These are phyloP conservation scores for Phaeophleospora eucalypticola DNA, from an alignment of 2,329 filamentous ascomycete genomes.

Conservation along the genomic window DNA sequence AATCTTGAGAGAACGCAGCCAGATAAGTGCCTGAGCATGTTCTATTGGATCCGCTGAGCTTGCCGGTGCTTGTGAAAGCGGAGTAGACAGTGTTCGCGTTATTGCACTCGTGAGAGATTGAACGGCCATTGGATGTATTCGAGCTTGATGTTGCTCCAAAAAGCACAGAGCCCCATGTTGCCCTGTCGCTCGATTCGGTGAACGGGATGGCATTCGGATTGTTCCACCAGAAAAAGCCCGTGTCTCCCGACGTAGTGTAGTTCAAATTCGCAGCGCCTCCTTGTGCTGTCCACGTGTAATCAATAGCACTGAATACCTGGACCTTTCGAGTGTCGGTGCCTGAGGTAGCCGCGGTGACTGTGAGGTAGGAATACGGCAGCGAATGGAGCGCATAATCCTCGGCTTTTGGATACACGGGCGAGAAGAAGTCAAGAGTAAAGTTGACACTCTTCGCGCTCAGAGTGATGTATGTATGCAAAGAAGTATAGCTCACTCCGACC, in stretches of 20 bases:
- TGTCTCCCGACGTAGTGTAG: slow-evolving; percentile 13
- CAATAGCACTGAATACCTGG: slow-evolving; percentile 35
- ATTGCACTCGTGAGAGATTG: slow-evolving; percentile 9
- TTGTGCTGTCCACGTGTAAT: slow-evolving; percentile 35
- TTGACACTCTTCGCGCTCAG: slow-evolving; percentile 25
- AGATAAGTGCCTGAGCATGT: slow-evolving; percentile 14
- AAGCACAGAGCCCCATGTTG: slow-evolving; percentile 24
- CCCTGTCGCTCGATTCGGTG: slow-evolving; percentile 23
- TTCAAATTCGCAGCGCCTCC: slow-evolving; percentile 22
- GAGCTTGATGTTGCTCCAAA: slow-evolving; percentile 14
- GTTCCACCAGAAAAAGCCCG: slow-evolving; percentile 22
- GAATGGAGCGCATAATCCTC: slow-evolving; percentile 34
- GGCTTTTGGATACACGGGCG: slow-evolving; percentile 30
- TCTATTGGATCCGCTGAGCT: slow-evolving; percentile 1
- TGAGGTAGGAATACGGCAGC: slow-evolving; percentile 35
- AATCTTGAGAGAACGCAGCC: slow-evolving; percentile 18
- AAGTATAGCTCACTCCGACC: slow-evolving; percentile 27
- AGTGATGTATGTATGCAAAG: slow-evolving; percentile 31
- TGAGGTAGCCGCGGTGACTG: slow-evolving; percentile 20
- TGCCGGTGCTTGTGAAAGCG: slow-evolving; percentile 13
- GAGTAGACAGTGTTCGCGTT: slow-evolving; percentile 13
- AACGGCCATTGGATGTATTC: slow-evolving; percentile 4
- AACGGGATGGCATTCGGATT: slow-evolving; percentile 23
- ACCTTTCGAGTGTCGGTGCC: slow-evolving; percentile 12
- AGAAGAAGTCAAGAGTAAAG: slow-evolving; percentile 36